Evolutionary conservation across 305 asterid genomes (phyloP), one percentile per base, ranked within the genome.

Genomic region (Plantago lanceolata): DNA sequence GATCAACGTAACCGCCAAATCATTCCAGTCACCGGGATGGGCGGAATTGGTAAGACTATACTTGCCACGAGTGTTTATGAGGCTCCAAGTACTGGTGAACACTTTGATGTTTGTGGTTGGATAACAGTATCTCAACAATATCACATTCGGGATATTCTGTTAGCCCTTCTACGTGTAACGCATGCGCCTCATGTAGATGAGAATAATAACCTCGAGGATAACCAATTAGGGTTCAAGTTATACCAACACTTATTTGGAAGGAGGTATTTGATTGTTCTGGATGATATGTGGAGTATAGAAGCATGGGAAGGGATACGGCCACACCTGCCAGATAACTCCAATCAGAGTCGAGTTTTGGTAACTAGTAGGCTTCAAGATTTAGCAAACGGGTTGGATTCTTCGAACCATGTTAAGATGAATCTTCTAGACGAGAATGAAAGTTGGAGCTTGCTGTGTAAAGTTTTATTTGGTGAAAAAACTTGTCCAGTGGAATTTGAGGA

Each of bases 31-130:
- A 61, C 35, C 7, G 78, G 78, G 0, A 68, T 73, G 74, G 78
- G 71, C 3, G 74, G 78, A 0, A 54, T 57, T 4, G 68, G 71
- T 65, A 73, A 73, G 74, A 73, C 74, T 2, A 69, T 71, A 48
- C 78, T 68, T 18, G 68, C 71, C 2, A 21, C 8, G 54, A 24
- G 19, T 35, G 43, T 64, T 59, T 68, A 52, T 54, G 18, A 21
- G 19, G 21, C 68, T 8, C 17, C 4, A 26, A 5, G 15, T 56
- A 29, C 17, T 48, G 17, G 16, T 5, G 15, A 16, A 1, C 26
- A 29, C 19, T 73, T 73, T 60, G 58, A 64, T 9, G 5, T 68
- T 26, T 53, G 14, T 48, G 59, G 62, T 64, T 74, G 75, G 78
- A 52, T 59, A 12, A 59, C 72, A 0, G 15, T 74, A 9, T 69